phyloP scores from a whole-genome alignment of 2,329 filamentous ascomycete genomes.

The Sarocladium kiliense region DNA sequence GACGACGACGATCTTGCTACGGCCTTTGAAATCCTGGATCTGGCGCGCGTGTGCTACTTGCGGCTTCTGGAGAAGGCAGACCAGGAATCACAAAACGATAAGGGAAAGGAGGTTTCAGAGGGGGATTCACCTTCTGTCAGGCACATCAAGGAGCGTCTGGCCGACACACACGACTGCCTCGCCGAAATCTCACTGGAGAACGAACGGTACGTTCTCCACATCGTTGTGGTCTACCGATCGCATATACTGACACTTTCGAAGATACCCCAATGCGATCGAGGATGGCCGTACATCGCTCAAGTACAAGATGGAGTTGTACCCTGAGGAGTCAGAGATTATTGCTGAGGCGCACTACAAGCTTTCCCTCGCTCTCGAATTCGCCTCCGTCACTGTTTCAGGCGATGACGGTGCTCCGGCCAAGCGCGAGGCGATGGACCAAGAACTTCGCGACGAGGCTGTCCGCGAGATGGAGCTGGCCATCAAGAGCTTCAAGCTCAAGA shows the following conservation, averaged over 20 bases:
- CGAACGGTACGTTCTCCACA: constrained; percentile 59
- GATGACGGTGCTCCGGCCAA: constrained; percentile 39
- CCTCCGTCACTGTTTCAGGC: constrained; percentile 64
- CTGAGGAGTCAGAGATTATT: constrained; percentile 75
- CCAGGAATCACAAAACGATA: constrained; percentile 30
- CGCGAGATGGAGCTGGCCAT: constrained; percentile 70
- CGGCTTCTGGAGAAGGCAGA: constrained; percentile 43
- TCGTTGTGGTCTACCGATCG: not conserved
- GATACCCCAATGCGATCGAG: constrained; percentile 78
- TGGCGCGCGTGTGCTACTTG: constrained; percentile 62
- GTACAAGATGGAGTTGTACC: constrained; percentile 73
- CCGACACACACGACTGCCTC: constrained; percentile 89
- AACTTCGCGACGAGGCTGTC: constrained; percentile 65
- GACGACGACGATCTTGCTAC: constrained; percentile 75
- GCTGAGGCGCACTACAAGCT: constrained; percentile 97
- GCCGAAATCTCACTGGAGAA: constrained; percentile 97
- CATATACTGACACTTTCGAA: constrained; percentile 21
- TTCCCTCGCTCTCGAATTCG: constrained; percentile 90
- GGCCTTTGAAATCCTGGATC: constrained; percentile 79
- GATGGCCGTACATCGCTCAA: constrained; percentile 75
- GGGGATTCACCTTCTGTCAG: constrained; percentile 37
- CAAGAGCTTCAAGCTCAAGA: constrained; percentile 63
- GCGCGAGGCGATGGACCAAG: constrained; percentile 57
- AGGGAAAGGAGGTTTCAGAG: constrained; percentile 36
- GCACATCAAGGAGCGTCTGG: constrained; percentile 77